Evolutionary conservation across 2,329 filamentous ascomycete genomes (phyloP), one percentile per base, ranked within the genome.

Genomic region (Calonectria pseudoturangicola): DNA sequence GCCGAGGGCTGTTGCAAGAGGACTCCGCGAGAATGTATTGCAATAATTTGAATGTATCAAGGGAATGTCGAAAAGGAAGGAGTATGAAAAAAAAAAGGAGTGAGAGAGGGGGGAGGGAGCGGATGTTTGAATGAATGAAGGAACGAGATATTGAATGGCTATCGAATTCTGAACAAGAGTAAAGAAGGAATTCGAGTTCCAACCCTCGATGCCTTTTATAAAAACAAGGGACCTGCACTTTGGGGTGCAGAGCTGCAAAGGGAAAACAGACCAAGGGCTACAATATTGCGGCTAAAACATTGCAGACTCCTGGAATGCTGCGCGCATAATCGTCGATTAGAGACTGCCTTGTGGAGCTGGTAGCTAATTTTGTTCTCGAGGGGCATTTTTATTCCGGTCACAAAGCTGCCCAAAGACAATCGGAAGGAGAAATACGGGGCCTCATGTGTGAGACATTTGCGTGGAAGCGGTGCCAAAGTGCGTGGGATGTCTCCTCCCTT

Each of bases 201-300:
- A 41, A 58, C 54, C 54, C 54, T 60, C 54, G 33, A 60, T 60
- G 39, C 21, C 54, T 60, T 60, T 60, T 60, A 60, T 60, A 60
- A 60, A 60, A 60, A 60, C 54, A 60, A 60, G 54, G 54, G 54
- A 41, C 25, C n/a, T 41, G 18, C 54, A 36, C 30, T 8, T 30
- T 8, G n/a, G 27, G 28, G 36, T 25, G 36, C 9, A 10, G 33
- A 36, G 33, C 33, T 12, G 36, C 16, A 30, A 60, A 60, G 21
- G 30, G 25, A 45, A 30, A 18, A 66, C 48, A 16, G 25, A 51
- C 48, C n/a, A 66, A 66, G 70, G 70, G 65, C 48, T 58, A 51
- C 66, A 54, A 58, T 18, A 45, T 67, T 28, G 39, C 39, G 54
- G 47, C 18, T 70, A 70, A 70, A 70, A 73, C 67, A 73, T 73